Evolutionary conservation across 805 yeast genomes (phyloP).

Genomic region (Candida verbasci): DNA sequence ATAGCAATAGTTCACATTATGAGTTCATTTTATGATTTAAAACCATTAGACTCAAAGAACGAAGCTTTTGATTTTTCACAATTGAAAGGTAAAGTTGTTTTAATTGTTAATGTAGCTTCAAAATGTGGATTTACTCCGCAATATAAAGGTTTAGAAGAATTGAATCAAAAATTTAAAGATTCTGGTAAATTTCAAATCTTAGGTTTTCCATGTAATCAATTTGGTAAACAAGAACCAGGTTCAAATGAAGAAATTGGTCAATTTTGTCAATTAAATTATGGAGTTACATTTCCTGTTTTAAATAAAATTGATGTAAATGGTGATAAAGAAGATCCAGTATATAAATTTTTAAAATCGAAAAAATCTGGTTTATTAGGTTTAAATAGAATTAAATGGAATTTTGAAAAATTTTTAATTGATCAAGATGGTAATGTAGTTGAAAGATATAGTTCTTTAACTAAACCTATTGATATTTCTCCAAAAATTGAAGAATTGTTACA

Average conservation of each 20-base stretch:
- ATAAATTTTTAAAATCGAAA: constrained; percentile 63
- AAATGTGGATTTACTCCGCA: constrained; percentile 44
- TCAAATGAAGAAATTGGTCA: constrained; percentile 55
- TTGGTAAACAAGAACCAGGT: constrained; percentile 41
- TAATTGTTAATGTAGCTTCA: constrained; percentile 43
- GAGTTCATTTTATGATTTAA: constrained; percentile 37
- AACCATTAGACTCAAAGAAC: constrained; percentile 36
- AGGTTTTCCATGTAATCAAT: constrained; percentile 45
- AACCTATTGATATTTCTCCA: constrained; percentile 29
- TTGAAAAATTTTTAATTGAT: constrained; percentile 40
- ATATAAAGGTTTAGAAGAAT: constrained; percentile 37
- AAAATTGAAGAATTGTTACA: constrained; percentile 57
- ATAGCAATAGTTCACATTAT: constrained; percentile 6
- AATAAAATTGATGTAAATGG: constrained; percentile 91
- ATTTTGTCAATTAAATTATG: constrained; percentile 77
- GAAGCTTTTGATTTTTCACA: constrained; percentile 32
- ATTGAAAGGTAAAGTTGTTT: constrained; percentile 43
- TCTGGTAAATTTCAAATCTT: constrained; percentile 29
- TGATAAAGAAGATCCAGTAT: constrained; percentile 71
- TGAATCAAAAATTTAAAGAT: constrained; percentile 36
- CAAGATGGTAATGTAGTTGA: constrained; percentile 39
- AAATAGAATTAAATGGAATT: constrained; percentile 42
- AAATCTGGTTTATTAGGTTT: constrained; percentile 46
- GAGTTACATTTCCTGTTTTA: constrained; percentile 88
- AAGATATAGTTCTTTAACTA: constrained; percentile 65